Evolutionary conservation across 2,329 filamentous ascomycete species (phyloP), one percentile per base, ranked within the genome.

Genomic region (Penicillium aurantiogriseum): DNA sequence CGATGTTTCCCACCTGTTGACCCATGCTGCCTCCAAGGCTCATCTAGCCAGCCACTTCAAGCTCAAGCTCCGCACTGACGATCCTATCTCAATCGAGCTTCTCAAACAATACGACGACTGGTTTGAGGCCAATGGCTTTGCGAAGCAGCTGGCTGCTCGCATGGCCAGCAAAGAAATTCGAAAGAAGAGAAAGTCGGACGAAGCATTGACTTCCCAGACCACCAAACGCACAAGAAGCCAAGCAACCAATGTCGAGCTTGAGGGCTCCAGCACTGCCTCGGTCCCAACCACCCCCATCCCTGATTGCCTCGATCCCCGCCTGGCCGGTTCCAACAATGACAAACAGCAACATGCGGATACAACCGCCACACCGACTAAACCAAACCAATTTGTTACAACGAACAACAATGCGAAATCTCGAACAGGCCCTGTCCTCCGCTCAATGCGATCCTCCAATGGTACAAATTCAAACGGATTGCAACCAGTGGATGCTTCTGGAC

Each of bases 21-120:
- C 93, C 13, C 93, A 97, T 71, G 85, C 97, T 61, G 86, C 89
- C 58, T 97, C 92, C 63, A 97, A 97, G 72, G 89, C 89, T n/a
- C 93, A 97, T 72, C 80, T 97, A 35, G 87, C 91, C 58, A 85
- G 91, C 71, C 87, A 90, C 68, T 95, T 92, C 78, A 91, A 91
- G 69, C 82, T 91, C 51, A 88, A 91, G 67, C 85, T 96, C 63
- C 85, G 84, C 56, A 83, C 85, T 53, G 81, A 84, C 45, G 89
- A 95, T 59, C 74, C 81, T n/a, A 77, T 77, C n/a, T 86, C 88
- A n/a, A 80, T 82, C 25, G 73, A 82, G 11, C 73, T 83, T 33
- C 79, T 96, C 44, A 81, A 85, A 36, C 77, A 81, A 44, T 97
- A 91, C 69, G 86, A 95, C 55, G 76, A 79, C 36, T 97, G 93